Base-by-base conservation (phyloP, 768 basidiomycete genomes). In the Lyophyllum atratum region DNA sequence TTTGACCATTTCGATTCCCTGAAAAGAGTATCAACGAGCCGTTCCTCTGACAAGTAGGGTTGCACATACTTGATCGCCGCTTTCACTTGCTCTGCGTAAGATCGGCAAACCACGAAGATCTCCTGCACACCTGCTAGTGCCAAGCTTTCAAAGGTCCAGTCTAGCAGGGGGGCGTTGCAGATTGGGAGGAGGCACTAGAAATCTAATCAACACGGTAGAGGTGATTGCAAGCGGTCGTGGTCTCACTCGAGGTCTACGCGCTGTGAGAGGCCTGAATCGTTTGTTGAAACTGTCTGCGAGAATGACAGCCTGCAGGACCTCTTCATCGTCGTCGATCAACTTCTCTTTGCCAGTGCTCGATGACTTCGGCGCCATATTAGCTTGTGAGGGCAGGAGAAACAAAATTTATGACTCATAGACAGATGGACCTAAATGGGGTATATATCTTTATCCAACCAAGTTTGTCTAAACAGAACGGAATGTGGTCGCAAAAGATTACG, bases 281-380 rank as follows among this genome's bases (percentile, higher is more conserved):
- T 87, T 90, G 79, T 97, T 95, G 77, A 95, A 97, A 62, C 93
- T 95, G 70, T 99, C 96, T 11, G 96, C 94, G 40, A 99, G 87
- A 43, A 99, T 86, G 54, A 98, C 91, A 17, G 96, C 96, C 67
- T 98, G 95, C 0, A 98, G 77, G 19, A 92, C 85, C 49, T 97
- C 90, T 52, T 95, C 92, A 49, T 93, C 88, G 14, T 86, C 85
- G 49, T 80, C 81, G 34, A 84, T 76, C 14, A 85, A 70, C 58
- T 86, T 86, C 62, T 90, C 89, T 64, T 89, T 89, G 42, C 77
- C 77, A 52, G 69, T 60, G 52, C 67, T 68, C 7, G 79, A 63
- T 45, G 76, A 72, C 74, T 91, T 92, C 24, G 89, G 81, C 10
- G 85, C 81, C 91, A 94, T 93, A 58, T 47, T 34, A 52, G 42